Percentiles rank a stretch among this genome's conserved stretches.
Evolutionary conservation across 108 stramenopile species (phyloP).

Genomic region (Parmales sp.): DNA sequence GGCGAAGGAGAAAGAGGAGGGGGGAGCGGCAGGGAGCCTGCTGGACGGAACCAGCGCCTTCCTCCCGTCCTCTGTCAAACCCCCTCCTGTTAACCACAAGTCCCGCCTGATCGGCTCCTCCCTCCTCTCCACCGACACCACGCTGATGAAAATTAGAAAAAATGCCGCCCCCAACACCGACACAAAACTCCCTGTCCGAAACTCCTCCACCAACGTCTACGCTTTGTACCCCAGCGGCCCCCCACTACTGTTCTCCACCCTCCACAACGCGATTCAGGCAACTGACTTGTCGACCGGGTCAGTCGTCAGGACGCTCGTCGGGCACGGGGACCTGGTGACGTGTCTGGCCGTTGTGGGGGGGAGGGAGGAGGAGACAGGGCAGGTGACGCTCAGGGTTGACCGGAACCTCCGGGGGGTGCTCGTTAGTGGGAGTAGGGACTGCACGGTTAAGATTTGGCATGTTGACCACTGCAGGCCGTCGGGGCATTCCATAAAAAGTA

Average conservation of each 20-base stretch:
- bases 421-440: neutral
- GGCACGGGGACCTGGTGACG: conserved; percentile 3
- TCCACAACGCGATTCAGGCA: neutral
- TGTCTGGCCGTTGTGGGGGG: neutral
- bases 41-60: no score
- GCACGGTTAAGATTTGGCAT: neutral
- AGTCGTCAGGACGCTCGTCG: neutral
- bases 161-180: no score
- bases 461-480: neutral
- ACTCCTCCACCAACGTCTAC: neutral
- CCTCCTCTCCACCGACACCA: neutral
- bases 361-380: neutral
- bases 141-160: no score
- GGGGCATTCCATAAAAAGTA: no score
- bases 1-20: no score
- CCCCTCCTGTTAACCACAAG: no score
- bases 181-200: no score
- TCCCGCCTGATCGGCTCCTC: neutral
- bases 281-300: neutral
- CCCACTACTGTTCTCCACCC: neutral
- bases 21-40: no score
- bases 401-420: neutral
- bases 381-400: no score
- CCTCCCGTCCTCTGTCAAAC: no score
- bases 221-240: neutral